Evolutionary conservation across 83 land plant species (phyloP).

Genomic region (Thuja plicata): DNA sequence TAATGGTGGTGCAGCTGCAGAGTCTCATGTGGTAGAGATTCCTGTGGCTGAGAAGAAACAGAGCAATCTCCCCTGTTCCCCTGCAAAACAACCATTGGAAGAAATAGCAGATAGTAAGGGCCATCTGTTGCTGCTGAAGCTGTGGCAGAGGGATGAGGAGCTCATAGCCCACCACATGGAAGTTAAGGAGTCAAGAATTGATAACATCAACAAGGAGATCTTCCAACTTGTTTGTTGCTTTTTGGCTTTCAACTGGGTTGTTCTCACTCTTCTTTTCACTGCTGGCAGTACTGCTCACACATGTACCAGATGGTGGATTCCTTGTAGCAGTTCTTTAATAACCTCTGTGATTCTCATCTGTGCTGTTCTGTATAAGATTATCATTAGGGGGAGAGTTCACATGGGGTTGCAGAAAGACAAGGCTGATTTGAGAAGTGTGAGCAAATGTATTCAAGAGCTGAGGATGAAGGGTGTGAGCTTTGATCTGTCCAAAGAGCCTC

Average conservation of each 20-base stretch:
- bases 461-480: constrained; percentile 73
- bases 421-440: constrained; percentile 33
- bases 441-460: constrained; percentile 53
- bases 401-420: constrained; percentile 39
- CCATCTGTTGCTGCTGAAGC: constrained; percentile 63
- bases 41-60: constrained; percentile 22
- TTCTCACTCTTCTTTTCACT: constrained; percentile 40
- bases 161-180: constrained; percentile 23
- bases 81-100: constrained; percentile 48
- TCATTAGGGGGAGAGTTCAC: constrained; percentile 33
- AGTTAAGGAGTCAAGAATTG: constrained; percentile 34
- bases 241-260: constrained; percentile 49
- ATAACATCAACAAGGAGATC: constrained; percentile 29
- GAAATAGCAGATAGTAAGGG: constrained; percentile 70
- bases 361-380: constrained; percentile 38
- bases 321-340: constrained; percentile 20
- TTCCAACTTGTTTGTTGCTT: constrained; percentile 51
- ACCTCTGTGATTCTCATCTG: constrained; percentile 34
- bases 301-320: constrained; percentile 56
- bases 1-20: background rate
- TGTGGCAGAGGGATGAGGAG: constrained; percentile 61
- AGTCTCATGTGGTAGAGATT: constrained; percentile 35
- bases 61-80: background rate
- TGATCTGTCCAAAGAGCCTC: constrained; percentile 49
- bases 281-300: background rate